These are phyloP conservation scores for Juncus inflexus DNA, from an alignment of 176 grass and related monocot genomes.

Conservation along the genomic window DNA sequence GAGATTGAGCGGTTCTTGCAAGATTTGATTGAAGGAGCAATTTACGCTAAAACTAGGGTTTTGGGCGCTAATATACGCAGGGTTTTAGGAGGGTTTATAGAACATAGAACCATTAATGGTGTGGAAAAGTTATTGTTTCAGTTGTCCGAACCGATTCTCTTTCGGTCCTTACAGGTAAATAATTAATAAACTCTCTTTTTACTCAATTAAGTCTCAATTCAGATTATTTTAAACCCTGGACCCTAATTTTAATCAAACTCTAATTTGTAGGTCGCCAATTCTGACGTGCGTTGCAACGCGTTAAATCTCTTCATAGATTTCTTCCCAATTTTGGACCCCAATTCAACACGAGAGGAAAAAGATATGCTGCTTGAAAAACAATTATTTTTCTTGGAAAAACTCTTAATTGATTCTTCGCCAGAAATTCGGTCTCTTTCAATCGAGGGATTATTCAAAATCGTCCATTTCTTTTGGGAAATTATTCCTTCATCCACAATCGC, in stretches of 20 bases:
- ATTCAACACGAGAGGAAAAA: slow-evolving; percentile 81
- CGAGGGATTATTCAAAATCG: slow-evolving; percentile 83
- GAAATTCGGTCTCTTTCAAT: slow-evolving; percentile 75
- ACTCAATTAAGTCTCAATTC: neutral
- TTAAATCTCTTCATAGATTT: slow-evolving; percentile 87
- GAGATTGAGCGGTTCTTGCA: slow-evolving; percentile 70
- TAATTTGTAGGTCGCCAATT: slow-evolving; percentile 75
- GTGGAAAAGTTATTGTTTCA: slow-evolving; percentile 79
- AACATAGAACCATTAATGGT: slow-evolving; percentile 51
- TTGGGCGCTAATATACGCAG: slow-evolving; percentile 51
- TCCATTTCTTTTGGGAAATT: slow-evolving; percentile 94
- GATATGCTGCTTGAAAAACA: slow-evolving; percentile 79
- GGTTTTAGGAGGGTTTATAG: slow-evolving; percentile 53
- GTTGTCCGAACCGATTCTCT: slow-evolving; percentile 75
- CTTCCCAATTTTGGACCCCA: slow-evolving; percentile 89
- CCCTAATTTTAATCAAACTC: neutral
- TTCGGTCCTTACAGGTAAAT: slow-evolving; percentile 74
- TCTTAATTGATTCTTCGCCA: slow-evolving; percentile 67
- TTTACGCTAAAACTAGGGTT: slow-evolving; percentile 47
- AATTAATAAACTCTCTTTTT: slow-evolving; percentile 6
- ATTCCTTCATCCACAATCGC: slow-evolving; percentile 66
- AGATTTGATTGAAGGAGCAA: slow-evolving; percentile 58
- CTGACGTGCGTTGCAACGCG: slow-evolving; percentile 77
- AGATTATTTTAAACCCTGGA: slow-evolving; percentile 7
- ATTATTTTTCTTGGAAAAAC: slow-evolving; percentile 76